These are phyloP conservation scores for Fusarium mexicanum DNA, from an alignment of 2,329 filamentous ascomycete species.

Conservation along the genomic window DNA sequence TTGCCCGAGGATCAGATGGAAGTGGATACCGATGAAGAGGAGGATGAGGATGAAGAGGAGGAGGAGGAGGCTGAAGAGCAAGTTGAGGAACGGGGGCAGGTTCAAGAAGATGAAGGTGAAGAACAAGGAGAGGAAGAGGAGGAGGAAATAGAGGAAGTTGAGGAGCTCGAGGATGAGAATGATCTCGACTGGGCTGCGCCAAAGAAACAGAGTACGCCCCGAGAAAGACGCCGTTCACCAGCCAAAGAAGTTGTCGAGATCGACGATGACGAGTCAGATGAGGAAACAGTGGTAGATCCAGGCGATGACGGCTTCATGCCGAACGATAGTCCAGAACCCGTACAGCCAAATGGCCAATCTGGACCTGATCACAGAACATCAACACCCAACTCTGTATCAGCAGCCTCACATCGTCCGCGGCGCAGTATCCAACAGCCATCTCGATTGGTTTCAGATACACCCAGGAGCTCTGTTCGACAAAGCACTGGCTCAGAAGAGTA, in stretches of 20 bases:
- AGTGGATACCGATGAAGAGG: background rate
- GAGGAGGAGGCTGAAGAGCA: background rate
- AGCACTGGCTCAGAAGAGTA: background rate
- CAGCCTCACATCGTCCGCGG: background rate
- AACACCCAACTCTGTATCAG: background rate
- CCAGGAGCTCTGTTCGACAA: background rate
- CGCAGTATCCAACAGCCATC: background rate
- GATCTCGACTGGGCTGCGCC: background rate
- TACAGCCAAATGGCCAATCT: background rate
- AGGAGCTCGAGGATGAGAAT: background rate
- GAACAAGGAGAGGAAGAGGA: background rate
- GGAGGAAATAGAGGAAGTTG: background rate
- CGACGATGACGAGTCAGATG: background rate
- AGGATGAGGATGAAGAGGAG: background rate
- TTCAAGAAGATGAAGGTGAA: background rate
- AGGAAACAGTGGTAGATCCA: background rate
- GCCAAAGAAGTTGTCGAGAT: background rate
- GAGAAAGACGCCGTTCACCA: background rate
- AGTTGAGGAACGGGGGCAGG: background rate
- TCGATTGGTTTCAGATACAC: background rate
- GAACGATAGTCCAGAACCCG: background rate
- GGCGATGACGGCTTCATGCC: background rate
- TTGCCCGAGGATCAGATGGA: background rate
- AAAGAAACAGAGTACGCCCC: background rate
- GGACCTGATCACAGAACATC: background rate